These are phyloP conservation scores for Uromyces viciae-fabae DNA, from an alignment of 1,284 basidiomycete species.

Conservation along the genomic window DNA sequence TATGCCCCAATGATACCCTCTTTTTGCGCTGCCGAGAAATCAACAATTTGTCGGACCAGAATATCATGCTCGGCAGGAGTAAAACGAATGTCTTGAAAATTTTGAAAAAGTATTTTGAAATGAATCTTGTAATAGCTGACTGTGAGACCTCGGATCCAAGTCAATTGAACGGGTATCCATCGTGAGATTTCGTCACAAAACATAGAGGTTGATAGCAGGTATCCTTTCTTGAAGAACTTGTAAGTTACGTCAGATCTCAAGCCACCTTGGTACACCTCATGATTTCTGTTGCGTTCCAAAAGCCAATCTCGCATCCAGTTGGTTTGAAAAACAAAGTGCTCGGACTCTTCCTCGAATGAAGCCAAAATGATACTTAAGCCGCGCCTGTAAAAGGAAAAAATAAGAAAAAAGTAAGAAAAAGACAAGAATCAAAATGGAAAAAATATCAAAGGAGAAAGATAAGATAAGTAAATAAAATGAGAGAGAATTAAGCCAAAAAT, in stretches of 20 bases:
- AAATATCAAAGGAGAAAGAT: background rate
- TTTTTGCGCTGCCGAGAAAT: background rate
- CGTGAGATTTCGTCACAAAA: background rate
- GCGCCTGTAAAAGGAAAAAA: background rate
- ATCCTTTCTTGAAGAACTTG: background rate
- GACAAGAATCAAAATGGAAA: background rate
- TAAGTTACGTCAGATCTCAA: conserved; percentile 10
- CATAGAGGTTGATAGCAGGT: conserved; percentile 4
- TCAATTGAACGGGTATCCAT: conserved; percentile 22
- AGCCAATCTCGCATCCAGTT: background rate
- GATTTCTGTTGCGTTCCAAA: background rate
- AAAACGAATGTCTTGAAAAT: background rate
- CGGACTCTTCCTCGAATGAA: background rate
- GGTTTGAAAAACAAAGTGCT: conserved; percentile 16
- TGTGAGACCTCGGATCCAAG: background rate
- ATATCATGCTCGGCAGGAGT: background rate
- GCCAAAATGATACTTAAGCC: background rate
- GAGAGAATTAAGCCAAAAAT: too few relatives aligned
- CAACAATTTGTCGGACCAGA: background rate
- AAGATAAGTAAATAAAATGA: background rate
- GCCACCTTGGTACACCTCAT: background rate
- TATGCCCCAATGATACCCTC: background rate
- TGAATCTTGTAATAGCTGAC: background rate
- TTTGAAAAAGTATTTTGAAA: background rate
- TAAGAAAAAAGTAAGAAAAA: background rate